Conservation (phyloP, 108 stramenopile genomes). For the Stephanodiscus minutulus region DNA sequence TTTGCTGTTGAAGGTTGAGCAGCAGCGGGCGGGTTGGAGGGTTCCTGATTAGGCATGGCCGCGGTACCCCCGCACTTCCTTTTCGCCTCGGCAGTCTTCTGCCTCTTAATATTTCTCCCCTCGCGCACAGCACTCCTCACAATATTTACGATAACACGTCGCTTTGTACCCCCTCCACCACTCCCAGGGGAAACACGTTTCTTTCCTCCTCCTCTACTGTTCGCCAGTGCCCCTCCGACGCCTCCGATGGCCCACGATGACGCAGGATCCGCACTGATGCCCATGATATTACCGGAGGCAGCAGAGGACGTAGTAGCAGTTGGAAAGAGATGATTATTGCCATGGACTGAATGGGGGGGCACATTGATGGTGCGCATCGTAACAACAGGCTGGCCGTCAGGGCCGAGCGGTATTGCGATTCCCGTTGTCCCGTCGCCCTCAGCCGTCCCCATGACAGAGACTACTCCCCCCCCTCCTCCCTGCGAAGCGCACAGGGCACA, state of each 20-base stretch:
- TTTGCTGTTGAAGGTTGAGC: slow-evolving; percentile 1
- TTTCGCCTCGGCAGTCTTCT: slow-evolving; percentile 55
- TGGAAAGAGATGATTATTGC: slow-evolving; percentile 3
- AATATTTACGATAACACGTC: slow-evolving; percentile 79
- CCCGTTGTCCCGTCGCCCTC: slow-evolving; percentile 1
- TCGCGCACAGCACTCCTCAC: slow-evolving; percentile 68
- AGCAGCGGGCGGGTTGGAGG: background rate
- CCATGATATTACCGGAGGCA: background rate
- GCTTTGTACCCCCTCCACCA: slow-evolving; percentile 63
- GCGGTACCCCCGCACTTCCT: slow-evolving; percentile 4
- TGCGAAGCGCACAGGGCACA: background rate
- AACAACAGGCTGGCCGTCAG: slow-evolving; percentile 8
- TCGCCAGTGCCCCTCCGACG: slow-evolving; percentile 5
- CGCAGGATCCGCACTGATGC: slow-evolving; percentile 13
- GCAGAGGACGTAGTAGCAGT: slow-evolving; percentile 7
- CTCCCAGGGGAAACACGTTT: background rate
- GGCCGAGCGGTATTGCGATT: background rate
- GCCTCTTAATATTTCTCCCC: slow-evolving; percentile 53
- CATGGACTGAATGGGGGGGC: background rate
- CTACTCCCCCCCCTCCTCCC: background rate
- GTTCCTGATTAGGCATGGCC: slow-evolving; percentile 19
- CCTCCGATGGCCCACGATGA: slow-evolving; percentile 21
- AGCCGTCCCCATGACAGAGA: slow-evolving; percentile 1
- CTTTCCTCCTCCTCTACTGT: background rate
- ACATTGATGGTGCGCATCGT: background rate